Evolutionary conservation across 1,284 basidiomycete genomes (phyloP).

Genomic region (Sanghuangporus sanghuang): DNA sequence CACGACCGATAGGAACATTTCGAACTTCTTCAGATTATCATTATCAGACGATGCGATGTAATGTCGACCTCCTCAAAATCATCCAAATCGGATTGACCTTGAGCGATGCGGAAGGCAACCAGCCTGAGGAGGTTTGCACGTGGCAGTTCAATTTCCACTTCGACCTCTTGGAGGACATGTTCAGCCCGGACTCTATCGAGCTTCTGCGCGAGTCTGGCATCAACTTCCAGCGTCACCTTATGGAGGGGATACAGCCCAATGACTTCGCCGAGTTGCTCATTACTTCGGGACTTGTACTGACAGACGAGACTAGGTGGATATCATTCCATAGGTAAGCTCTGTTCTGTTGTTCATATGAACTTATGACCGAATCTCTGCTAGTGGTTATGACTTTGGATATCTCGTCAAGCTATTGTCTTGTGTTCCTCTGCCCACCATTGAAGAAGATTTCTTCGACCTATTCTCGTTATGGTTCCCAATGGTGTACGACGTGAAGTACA

Average conservation of each 20-base stretch:
- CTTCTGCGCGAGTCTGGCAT: conserved; percentile 92
- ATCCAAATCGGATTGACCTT: conserved; percentile 97
- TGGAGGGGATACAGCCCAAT: conserved; percentile 88
- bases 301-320: conserved; percentile 93
- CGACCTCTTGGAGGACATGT: conserved; percentile 92
- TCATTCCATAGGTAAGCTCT: conserved; percentile 89
- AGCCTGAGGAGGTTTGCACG: conserved; percentile 84
- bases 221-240: conserved; percentile 91
- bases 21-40: conserved; percentile 98
- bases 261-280: conserved; percentile 98
- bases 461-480: conserved; percentile 94
- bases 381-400: conserved; percentile 99
- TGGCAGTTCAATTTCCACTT: conserved; percentile 99
- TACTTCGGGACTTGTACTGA: conserved; percentile 89
- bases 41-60: conserved; percentile 99
- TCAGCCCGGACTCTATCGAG: conserved; percentile 94
- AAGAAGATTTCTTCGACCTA: conserved; percentile 88
- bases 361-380: conserved; percentile 29
- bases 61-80: conserved; percentile 96
- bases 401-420: conserved; percentile 93
- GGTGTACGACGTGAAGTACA: conserved; percentile 97
- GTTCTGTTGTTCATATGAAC: neutral
- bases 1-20: conserved; percentile 93
- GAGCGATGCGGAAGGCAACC: conserved; percentile 89
- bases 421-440: conserved; percentile 81